A percentile compares a stretch with the other conserved stretches of the same genome.
Conservation (phyloP, 1,284 basidiomycete species). For the Papiliotrema laurentii region DNA sequence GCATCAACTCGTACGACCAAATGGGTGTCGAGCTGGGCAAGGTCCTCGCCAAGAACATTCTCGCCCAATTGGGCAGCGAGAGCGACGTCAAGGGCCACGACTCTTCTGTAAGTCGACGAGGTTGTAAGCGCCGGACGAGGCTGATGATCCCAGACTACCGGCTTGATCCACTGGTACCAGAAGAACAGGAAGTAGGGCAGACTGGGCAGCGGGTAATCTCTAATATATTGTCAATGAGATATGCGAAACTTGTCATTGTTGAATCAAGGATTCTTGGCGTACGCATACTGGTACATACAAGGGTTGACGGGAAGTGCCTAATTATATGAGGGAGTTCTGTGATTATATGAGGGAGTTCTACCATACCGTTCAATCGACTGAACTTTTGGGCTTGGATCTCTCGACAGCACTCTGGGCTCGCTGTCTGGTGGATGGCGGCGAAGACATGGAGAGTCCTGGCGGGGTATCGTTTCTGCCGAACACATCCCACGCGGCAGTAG, state of each 20-base stretch:
- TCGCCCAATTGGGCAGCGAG: conserved; percentile 76
- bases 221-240: background rate
- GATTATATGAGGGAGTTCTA: too few species aligned
- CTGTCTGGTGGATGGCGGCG: background rate
- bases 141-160: conserved; percentile 63
- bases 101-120: conserved; percentile 63
- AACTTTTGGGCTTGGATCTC: background rate
- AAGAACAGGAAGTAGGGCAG: conserved; percentile 57
- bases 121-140: conserved; percentile 3
- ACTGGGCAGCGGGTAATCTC: background rate
- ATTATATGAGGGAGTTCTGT: too few species aligned
- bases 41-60: conserved; percentile 87
- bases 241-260: too few species aligned
- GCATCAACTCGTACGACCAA: conserved; percentile 87
- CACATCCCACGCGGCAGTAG: conserved; percentile 22
- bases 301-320: too few species aligned
- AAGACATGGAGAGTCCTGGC: background rate
- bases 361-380: too few species aligned
- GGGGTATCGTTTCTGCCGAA: conserved; percentile 14
- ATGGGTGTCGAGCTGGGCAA: conserved; percentile 92
- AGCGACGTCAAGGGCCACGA: conserved; percentile 86
- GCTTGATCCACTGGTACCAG: conserved; percentile 92
- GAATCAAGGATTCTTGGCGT: too few species aligned
- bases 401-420: background rate
- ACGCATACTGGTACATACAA: too few species aligned